Evolutionary conservation across 164 flowering plant genomes (phyloP), one percentile per base, ranked within the genome.

Genomic region (Aristolochia contorta): DNA sequence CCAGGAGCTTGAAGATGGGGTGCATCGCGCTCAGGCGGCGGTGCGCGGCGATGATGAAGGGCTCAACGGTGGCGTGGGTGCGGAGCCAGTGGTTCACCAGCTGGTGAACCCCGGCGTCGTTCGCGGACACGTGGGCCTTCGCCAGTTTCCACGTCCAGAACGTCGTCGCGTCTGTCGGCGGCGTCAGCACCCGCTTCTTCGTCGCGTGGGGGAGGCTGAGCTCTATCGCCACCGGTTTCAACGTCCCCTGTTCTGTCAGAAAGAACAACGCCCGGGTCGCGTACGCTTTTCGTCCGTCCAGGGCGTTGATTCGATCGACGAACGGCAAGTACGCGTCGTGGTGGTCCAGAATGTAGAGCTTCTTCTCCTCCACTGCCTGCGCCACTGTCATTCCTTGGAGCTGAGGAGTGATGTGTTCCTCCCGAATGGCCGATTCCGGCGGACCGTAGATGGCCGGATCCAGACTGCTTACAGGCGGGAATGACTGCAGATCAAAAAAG

Each of bases 51-150:
- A 93, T 52, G 52, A 93, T 88, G 63, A 90, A 93, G 27, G 97
- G 95, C 64, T 93, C 99, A 73, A 83, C 10, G 63, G 73, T 51
- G 0, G 99, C 99, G 65, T 93, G 99, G 1, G 97, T 88, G 2
- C 93, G 76, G 61, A 93, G 67, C 96, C 95, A 94, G 70, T 94
- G 99, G 57, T 91, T 78, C 19, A 87, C 86, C 12, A 94, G 84
- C 56, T 91, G 97, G 70, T 94, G 99, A 22, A 79, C 89, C 0
- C 96, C 97, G 2, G 99, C 96, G 54, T 94, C 99, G 45, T 89
- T 94, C 60, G 96, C 71, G 75, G 86, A 78, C 15, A 91, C 96
- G 60, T 94, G 99, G 57, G 96, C 80, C 67, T 91, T 94, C 33
- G 96, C 99, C 3, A 91, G 78, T 65, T 82, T 84, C 99, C 99